Conservation (phyloP, 139 green algal species). For the Chlorella sp. region DNA sequence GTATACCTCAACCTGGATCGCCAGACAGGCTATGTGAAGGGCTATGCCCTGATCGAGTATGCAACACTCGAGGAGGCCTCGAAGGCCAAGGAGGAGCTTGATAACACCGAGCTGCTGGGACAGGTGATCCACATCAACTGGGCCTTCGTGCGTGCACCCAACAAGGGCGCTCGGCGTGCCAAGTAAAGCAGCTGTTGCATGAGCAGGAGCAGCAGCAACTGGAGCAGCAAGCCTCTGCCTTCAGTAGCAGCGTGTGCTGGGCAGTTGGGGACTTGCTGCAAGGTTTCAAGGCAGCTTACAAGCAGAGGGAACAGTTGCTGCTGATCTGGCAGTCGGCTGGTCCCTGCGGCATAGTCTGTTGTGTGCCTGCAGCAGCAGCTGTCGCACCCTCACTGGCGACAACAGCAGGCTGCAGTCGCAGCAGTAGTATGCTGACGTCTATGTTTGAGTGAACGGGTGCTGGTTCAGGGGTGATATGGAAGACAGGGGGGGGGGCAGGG, state of each 20-base stretch:
- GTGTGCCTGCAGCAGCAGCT: too few species aligned
- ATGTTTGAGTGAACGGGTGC: too few species aligned
- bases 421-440: too few species aligned
- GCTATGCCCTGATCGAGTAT: constrained; percentile 96
- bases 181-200: background rate
- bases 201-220: background rate
- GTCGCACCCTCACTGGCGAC: too few species aligned
- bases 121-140: constrained; percentile 62
- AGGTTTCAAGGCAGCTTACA: background rate
- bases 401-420: too few species aligned
- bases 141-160: constrained; percentile 41
- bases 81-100: constrained; percentile 73
- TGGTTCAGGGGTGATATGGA: too few species aligned
- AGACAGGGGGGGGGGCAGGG: too few species aligned
- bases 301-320: background rate
- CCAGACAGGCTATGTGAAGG: constrained; percentile 88
- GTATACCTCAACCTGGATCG: constrained; percentile 95
- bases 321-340: background rate
- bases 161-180: background rate
- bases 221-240: background rate
- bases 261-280: background rate
- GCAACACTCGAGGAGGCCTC: constrained; percentile 72
- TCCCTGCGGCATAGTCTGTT: background rate
- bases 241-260: background rate
- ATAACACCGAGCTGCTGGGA: constrained; percentile 75